Evolutionary conservation across 2,329 filamentous ascomycete genomes (phyloP).

Genomic region (Epichloe hybrida): DNA sequence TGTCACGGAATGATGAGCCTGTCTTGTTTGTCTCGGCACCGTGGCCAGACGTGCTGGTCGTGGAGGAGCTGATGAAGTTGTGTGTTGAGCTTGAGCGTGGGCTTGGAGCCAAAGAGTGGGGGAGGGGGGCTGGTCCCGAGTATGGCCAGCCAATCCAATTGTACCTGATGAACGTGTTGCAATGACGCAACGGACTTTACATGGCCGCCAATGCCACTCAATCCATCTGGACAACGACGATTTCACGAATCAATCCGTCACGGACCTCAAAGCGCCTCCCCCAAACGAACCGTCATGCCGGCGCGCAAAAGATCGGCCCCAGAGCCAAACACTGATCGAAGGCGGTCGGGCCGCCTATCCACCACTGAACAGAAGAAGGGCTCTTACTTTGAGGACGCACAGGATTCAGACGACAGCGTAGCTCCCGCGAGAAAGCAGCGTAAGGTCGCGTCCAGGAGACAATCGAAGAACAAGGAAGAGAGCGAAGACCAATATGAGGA

Average conservation of each 20-base stretch:
- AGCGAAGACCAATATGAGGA: constrained; percentile 14
- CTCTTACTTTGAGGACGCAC: constrained; percentile 32
- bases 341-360: constrained; percentile 34
- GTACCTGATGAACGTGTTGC: background rate
- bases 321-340: constrained; percentile 14
- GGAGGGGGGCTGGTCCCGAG: too few species aligned
- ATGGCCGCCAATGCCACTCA: too few species aligned
- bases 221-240: background rate
- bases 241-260: background rate
- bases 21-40: too few species aligned
- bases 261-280: background rate
- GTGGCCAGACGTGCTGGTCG: too few species aligned
- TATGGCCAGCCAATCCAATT: too few species aligned
- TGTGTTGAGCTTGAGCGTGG: too few species aligned
- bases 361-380: constrained; percentile 35
- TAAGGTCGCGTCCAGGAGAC: constrained; percentile 13
- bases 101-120: background rate
- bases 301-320: constrained; percentile 1
- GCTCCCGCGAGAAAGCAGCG: constrained; percentile 16
- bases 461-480: constrained; percentile 1
- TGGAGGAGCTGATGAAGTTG: background rate
- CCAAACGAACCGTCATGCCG: background rate
- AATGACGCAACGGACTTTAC: constrained; percentile 4
- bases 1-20: background rate
- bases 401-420: constrained; percentile 4